Evolutionary conservation across 495 filamentous ascomycete genomes (phyloP), one percentile per base, ranked within the genome.

Genomic region (Staphylotrichum tortipilum): DNA sequence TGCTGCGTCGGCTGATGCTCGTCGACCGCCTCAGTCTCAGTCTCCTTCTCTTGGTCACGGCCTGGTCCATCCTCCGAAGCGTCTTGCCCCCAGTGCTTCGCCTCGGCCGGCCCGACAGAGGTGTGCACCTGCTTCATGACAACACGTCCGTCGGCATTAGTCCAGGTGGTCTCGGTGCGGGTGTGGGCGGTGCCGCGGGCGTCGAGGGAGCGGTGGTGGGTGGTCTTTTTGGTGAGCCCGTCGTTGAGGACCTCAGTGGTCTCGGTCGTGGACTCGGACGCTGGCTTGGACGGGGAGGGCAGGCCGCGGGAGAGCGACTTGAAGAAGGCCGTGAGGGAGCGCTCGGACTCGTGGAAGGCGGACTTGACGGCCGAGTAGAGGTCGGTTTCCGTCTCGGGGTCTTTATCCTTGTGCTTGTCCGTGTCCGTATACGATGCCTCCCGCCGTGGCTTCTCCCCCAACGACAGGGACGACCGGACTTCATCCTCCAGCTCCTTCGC

Each of bases 321-420:
- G 40, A 58, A 48, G 10, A 58, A 49, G 19, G 33, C 56, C 22
- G 52, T 49, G 9, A 58, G 56, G 4, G 56, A 58, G 12, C 53
- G 56, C 26, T 58, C 49, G 17, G 53, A 55, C 34, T 58, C 48
- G 36, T 52, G 48, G 34, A 55, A 58, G 23, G 53, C 47, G 10
- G 52, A 49, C 18, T 44, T 44, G 29, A 55, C 42, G 29, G 44
- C 33, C 18, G 48, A 34, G 23, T 51, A 52, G 5, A 58, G 44
- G 7, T 58, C 56, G 15, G 21, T 36, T 17, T 58, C 56, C 1
- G 56, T 58, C 26, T 51, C 24, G 6, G 51, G 44, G 12, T n/a
- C n/a, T n/a, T n/a, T n/a, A n/a, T n/a, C n/a, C n/a, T 34, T 28
- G 8, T 49, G 23, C 9, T 47, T 28, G 17, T 49, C 28, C 14